Percentiles rank a stretch among this genome's conserved stretches.
phyloP scores from a whole-genome alignment of 129 eudicot genomes.

The Flaveria sonorensis region DNA sequence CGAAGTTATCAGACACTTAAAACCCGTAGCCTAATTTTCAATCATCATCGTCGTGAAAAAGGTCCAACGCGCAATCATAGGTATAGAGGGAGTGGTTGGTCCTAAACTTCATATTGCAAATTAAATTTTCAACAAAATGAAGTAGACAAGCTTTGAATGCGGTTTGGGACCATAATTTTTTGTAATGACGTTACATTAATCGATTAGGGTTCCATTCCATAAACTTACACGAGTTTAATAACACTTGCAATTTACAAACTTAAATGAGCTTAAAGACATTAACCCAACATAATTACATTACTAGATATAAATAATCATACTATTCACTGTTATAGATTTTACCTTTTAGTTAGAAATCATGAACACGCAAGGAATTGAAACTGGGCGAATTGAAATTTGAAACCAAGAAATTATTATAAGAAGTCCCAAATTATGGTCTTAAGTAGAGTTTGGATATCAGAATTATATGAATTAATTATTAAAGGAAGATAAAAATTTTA shows the following conservation, averaged over 20 bases:
- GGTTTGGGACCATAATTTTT: background rate
- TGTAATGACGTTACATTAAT: background rate
- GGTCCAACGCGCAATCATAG: background rate
- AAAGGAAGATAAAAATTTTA: no score
- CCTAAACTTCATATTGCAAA: background rate
- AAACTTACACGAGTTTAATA: background rate
- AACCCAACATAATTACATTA: background rate
- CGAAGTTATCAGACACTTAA: background rate
- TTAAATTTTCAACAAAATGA: constrained; percentile 9
- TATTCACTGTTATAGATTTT: background rate
- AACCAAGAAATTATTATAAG: no score
- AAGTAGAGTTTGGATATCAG: no score
- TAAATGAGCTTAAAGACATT: background rate
- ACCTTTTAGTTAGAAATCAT: no score
- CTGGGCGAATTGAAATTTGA: no score
- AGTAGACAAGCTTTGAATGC: constrained; percentile 10
- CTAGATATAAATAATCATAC: background rate
- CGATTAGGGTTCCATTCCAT: background rate
- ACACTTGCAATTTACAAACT: background rate
- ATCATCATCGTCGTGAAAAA: background rate
- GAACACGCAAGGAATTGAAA: no score
- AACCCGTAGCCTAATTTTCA: background rate
- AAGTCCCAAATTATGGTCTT: no score
- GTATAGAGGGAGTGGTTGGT: background rate
- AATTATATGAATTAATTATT: no score